These are phyloP conservation scores for Teunomyces atbi DNA, from an alignment of 805 yeast species.

Conservation along the genomic window DNA sequence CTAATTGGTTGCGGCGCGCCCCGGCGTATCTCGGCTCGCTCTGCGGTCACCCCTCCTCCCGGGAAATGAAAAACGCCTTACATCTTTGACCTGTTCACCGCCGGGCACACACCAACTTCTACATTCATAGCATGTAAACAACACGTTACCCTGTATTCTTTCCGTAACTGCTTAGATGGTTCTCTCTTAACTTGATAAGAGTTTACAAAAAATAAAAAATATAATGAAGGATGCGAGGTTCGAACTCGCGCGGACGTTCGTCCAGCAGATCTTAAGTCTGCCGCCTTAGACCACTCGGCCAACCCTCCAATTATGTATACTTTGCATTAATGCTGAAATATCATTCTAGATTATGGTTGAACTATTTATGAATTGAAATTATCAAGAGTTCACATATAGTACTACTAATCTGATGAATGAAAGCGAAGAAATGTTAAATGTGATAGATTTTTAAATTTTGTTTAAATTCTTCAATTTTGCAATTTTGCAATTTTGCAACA, in stretches of 20 bases:
- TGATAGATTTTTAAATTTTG: no score
- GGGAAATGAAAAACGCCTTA: background rate
- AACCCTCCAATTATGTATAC: conserved; percentile 38
- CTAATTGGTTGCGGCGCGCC: conserved; percentile 4
- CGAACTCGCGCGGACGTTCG: conserved; percentile 53
- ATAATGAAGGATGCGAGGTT: conserved; percentile 51
- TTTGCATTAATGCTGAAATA: background rate
- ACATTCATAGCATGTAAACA: background rate
- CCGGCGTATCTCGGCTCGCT: conserved; percentile 4
- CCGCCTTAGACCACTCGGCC: conserved; percentile 56
- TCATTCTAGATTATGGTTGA: conserved; percentile 7
- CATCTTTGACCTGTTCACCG: background rate
- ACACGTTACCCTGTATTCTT: background rate
- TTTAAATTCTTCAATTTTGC: no score
- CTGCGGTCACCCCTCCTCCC: background rate
- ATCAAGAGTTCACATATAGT: no score
- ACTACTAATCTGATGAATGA: no score
- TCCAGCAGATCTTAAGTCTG: conserved; percentile 51
- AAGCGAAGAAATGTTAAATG: no score
- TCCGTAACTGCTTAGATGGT: background rate
- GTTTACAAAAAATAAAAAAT: conserved; percentile 15
- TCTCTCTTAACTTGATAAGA: background rate
- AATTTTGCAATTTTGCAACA: no score
- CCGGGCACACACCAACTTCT: background rate
- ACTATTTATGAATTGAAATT: background rate